Conservation (phyloP, 2,329 filamentous ascomycete species). For the Verticillium zaregamsianum region DNA sequence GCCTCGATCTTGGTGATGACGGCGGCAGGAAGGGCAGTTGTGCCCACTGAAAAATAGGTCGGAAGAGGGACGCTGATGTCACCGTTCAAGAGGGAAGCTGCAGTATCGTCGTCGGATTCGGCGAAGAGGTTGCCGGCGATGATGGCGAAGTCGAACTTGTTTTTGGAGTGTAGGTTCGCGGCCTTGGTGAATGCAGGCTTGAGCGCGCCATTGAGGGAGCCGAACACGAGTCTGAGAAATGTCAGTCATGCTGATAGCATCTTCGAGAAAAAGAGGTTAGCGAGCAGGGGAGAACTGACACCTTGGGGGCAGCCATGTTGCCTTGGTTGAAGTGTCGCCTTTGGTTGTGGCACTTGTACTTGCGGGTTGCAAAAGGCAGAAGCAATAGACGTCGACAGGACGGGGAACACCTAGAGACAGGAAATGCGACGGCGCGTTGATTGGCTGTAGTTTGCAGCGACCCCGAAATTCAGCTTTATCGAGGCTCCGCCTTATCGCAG, state of each 20-base stretch:
- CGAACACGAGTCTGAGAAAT: constrained; percentile 66
- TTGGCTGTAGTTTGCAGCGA: neutral
- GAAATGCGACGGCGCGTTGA: constrained; percentile 6
- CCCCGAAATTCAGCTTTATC: neutral
- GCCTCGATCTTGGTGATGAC: constrained; percentile 71
- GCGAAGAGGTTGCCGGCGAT: constrained; percentile 80
- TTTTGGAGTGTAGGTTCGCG: constrained; percentile 75
- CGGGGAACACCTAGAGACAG: neutral
- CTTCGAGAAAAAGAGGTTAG: neutral
- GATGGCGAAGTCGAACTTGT: constrained; percentile 81
- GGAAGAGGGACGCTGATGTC: constrained; percentile 70
- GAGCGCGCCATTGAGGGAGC: constrained; percentile 76
- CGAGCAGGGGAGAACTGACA: constrained; percentile 28
- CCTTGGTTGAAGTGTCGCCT: neutral
- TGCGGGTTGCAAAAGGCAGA: constrained; percentile 1
- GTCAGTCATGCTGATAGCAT: neutral
- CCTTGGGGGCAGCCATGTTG: constrained; percentile 43
- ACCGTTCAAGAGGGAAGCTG: constrained; percentile 67
- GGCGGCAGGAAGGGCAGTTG: constrained; percentile 61
- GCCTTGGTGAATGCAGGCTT: constrained; percentile 75
- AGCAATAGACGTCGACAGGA: neutral
- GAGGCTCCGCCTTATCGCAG: constrained; percentile 3
- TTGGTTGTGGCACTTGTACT: neutral
- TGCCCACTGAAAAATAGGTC: constrained; percentile 87
- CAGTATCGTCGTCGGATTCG: constrained; percentile 49